Evolutionary conservation across 108 stramenopile genomes (phyloP), one percentile per base, ranked within the genome.

Genomic region (Parmales sp.): DNA sequence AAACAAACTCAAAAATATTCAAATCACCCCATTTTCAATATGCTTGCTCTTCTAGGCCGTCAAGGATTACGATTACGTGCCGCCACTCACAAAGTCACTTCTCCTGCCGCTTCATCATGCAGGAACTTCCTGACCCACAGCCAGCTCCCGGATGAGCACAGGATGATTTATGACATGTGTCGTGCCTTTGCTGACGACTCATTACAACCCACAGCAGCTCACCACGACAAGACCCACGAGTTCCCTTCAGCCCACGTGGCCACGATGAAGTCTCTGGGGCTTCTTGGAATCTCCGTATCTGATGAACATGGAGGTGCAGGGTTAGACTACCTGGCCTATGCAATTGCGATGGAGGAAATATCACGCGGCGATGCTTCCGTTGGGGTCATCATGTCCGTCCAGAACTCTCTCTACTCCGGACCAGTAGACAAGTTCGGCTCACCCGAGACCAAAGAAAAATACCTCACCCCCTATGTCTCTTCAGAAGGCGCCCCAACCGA

Each of bases 291-390:
- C 70, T 88, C 90, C 51, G 87, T 90, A 28, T 67, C 76, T 19
- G 70, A 75, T 22, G 88, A 93, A 9, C 73, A 82, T 49, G 87
- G 86, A 8, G 97, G 97, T 16, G 80, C 83, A 29, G 97, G 83
- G 46, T 80, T 98, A 64, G 97, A 98, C 81, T 88, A 92, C 43
- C 66, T 98, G 26, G 82, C 89, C 38, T 98, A 98, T 72, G 97
- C 97, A 44, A 96, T 98, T 73, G 97, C 95, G 51, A 95, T 98
- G 88, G 97, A 98, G 71, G 97, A 98, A 77, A 93, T 98, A 51
- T 87, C 85, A 51, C 88, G 97, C 13, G 97, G 93, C 25, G 95
- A 94, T 72, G 97, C 97, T 0, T 86, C 83, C 51, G 89, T 90
- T 4, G 97, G 97, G 9, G 94, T 98, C 45, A 95, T 97, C 74